A percentile compares a stretch with the other conserved stretches of the same genome.
Evolutionary conservation across 2,329 filamentous ascomycete species (phyloP).

Genomic region (Alternaria novae-zelandiae): DNA sequence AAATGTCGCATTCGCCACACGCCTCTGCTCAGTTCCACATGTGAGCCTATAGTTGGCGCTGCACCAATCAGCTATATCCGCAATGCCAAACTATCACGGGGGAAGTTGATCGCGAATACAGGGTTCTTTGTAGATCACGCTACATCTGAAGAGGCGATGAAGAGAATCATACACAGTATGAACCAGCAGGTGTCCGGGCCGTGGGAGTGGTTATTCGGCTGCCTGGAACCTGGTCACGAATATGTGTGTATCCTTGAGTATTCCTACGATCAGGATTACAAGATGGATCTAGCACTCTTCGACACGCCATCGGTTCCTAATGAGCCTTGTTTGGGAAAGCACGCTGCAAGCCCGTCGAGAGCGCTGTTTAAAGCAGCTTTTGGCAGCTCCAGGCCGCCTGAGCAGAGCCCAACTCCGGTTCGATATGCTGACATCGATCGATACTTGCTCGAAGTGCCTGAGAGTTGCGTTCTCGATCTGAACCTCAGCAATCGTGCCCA

Average conservation of each 20-base stretch:
- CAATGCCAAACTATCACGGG: background rate
- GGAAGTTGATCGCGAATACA: conserved; percentile 1
- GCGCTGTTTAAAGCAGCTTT: background rate
- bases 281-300: background rate
- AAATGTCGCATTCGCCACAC: background rate
- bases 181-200: conserved; percentile 1
- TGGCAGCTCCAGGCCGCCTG: background rate
- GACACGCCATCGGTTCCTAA: background rate
- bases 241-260: conserved; percentile 12
- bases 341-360: background rate
- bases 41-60: background rate
- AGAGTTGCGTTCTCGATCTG: background rate
- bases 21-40: background rate
- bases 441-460: conserved; percentile 2
- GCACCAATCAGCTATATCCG: conserved; percentile 8
- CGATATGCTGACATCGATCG: conserved; percentile 5
- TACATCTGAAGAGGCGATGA: background rate
- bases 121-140: conserved; percentile 6
- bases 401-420: background rate
- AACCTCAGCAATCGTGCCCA: background rate
- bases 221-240: conserved; percentile 7
- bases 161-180: conserved; percentile 1
- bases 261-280: background rate
- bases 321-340: background rate
- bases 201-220: conserved; percentile 13